Conservation (phyloP, 106 monocot species). For the Dioscorea zingiberensis region DNA sequence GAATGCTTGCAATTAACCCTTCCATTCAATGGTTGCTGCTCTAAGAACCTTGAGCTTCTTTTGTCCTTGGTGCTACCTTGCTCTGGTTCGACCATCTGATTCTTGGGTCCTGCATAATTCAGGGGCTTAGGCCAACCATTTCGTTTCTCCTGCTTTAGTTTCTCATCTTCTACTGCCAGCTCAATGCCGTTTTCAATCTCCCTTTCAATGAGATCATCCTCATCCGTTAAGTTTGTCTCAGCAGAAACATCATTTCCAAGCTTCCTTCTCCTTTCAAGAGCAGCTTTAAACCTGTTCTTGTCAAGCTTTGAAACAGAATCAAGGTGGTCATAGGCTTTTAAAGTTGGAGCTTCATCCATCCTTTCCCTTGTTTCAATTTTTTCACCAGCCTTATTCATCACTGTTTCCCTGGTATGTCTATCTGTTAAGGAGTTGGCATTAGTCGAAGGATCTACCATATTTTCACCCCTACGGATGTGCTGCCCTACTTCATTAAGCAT, state of each 20-base stretch:
- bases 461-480: background rate
- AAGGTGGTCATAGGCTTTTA: background rate
- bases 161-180: slow-evolving; percentile 32
- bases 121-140: slow-evolving; percentile 17
- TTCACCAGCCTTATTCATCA: background rate
- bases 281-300: slow-evolving; percentile 69
- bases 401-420: background rate
- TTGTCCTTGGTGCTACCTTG: background rate
- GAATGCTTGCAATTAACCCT: slow-evolving; percentile 2
- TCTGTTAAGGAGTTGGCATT: slow-evolving; percentile 4
- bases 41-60: no score
- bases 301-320: slow-evolving; percentile 38
- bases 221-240: slow-evolving; percentile 38
- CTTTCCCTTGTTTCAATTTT: background rate
- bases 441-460: slow-evolving; percentile 11
- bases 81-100: background rate
- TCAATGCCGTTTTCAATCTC: slow-evolving; percentile 63
- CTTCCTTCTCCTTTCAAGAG: slow-evolving; percentile 51
- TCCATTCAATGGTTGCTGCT: background rate
- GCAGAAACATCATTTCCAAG: slow-evolving; percentile 9
- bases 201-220: slow-evolving; percentile 63
- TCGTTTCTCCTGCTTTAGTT: slow-evolving; percentile 22
- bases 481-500: slow-evolving; percentile 9
- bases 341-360: background rate
- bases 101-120: background rate